phyloP scores from a whole-genome alignment of 2,329 filamentous ascomycete genomes.

The Venturia pyrina region DNA sequence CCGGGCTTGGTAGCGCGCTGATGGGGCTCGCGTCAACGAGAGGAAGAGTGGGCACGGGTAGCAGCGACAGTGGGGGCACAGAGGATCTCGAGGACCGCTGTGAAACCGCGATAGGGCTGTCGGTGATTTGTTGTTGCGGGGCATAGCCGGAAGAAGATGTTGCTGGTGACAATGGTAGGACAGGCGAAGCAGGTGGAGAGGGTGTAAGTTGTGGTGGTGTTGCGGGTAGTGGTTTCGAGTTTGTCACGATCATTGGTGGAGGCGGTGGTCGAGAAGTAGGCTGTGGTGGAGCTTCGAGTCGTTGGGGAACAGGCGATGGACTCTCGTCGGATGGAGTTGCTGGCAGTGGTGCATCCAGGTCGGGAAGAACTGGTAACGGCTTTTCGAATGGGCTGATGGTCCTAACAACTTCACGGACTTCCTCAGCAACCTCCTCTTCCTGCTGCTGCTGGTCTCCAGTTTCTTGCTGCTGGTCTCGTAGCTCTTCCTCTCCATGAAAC shows the following conservation, averaged over 20 bases:
- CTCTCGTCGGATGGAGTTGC: conserved; percentile 16
- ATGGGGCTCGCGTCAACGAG: conserved; percentile 19
- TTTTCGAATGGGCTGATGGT: conserved; percentile 2
- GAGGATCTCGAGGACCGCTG: conserved; percentile 42
- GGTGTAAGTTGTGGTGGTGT: conserved; percentile 42
- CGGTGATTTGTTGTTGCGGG: conserved; percentile 16
- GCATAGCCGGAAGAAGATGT: background rate
- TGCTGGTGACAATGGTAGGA: background rate
- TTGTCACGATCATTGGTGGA: conserved; percentile 31
- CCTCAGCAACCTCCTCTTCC: background rate
- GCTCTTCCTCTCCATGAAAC: conserved; percentile 15
- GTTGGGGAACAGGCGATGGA: background rate
- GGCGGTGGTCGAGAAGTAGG: conserved; percentile 29
- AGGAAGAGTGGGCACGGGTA: conserved; percentile 21
- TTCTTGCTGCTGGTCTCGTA: background rate
- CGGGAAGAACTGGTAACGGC: conserved; percentile 9
- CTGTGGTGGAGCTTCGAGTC: conserved; percentile 17
- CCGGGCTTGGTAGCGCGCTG: conserved; percentile 26
- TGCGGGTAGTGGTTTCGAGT: conserved; percentile 61
- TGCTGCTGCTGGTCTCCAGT: background rate
- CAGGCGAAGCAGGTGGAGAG: conserved; percentile 16
- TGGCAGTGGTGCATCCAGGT: conserved; percentile 26
- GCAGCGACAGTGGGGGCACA: conserved; percentile 26
- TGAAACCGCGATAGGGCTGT: conserved; percentile 26
- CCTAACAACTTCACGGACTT: background rate